phyloP scores from a whole-genome alignment of 2,329 filamentous ascomycete genomes.

The Aspergillus pseudoterreus region DNA sequence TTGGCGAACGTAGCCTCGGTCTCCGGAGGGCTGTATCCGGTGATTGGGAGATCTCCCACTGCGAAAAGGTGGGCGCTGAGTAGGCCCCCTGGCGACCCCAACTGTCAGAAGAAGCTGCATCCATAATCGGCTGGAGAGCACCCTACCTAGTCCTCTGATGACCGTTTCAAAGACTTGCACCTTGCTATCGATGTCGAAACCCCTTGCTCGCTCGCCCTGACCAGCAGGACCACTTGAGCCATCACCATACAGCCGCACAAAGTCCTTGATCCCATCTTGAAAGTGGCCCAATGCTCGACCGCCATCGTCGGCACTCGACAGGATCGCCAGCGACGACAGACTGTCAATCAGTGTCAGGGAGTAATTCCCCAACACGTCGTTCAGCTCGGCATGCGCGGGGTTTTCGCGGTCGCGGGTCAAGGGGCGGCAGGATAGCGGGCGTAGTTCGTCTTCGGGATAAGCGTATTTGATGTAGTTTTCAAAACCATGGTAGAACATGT shows the following conservation, averaged over 20 bases:
- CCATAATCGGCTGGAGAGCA: not conserved
- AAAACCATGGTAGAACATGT: slow-evolving; percentile 96
- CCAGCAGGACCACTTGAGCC: slow-evolving; percentile 66
- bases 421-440: slow-evolving; percentile 78
- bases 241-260: slow-evolving; percentile 84
- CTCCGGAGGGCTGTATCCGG: slow-evolving; percentile 62
- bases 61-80: slow-evolving; percentile 93
- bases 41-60: slow-evolving; percentile 81
- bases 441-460: slow-evolving; percentile 93
- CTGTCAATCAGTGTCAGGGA: slow-evolving; percentile 94
- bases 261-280: slow-evolving; percentile 69
- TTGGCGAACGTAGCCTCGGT: slow-evolving; percentile 36
- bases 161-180: slow-evolving; percentile 98
- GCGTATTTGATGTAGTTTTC: slow-evolving; percentile 91
- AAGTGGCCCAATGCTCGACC: slow-evolving; percentile 68
- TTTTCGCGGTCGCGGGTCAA: slow-evolving; percentile 79
- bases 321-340: slow-evolving; percentile 85
- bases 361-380: slow-evolving; percentile 96
- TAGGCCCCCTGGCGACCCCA: slow-evolving; percentile 60
- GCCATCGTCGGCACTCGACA: slow-evolving; percentile 58
- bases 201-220: slow-evolving; percentile 67
- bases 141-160: slow-evolving; percentile 66
- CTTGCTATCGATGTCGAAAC: slow-evolving; percentile 95
- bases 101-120: not conserved
- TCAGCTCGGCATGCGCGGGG: slow-evolving; percentile 77